These are phyloP conservation scores for Escovopsis weberi DNA, from an alignment of 2,329 filamentous ascomycete genomes.

Conservation along the genomic window DNA sequence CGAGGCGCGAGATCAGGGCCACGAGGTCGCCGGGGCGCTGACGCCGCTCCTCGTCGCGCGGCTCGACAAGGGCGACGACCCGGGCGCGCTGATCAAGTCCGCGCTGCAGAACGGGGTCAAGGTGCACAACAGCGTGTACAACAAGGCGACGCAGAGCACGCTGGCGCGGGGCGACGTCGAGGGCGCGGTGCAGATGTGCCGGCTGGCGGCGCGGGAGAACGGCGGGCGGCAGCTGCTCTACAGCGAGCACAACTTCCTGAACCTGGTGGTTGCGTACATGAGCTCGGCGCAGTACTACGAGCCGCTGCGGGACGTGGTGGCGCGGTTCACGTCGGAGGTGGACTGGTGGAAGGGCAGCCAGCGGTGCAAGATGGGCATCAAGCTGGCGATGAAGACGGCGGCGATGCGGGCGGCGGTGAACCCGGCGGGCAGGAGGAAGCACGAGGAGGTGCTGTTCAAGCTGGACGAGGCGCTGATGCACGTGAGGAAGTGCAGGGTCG, in stretches of 20 bases:
- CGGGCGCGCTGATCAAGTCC: slow-evolving; percentile 13
- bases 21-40: slow-evolving; percentile 26
- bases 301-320: slow-evolving; percentile 17
- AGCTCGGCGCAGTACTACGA: slow-evolving; percentile 16
- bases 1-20: slow-evolving; percentile 23
- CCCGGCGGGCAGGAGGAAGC: slow-evolving; percentile 5
- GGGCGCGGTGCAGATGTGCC: slow-evolving; percentile 19
- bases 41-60: slow-evolving; percentile 25
- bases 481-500: slow-evolving; percentile 10
- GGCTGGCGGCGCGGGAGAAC: slow-evolving; percentile 22
- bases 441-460: slow-evolving; percentile 11
- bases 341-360: slow-evolving; percentile 23
- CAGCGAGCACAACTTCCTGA: slow-evolving; percentile 23
- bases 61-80: slow-evolving; percentile 19
- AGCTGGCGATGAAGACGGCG: slow-evolving; percentile 21
- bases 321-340: slow-evolving; percentile 15
- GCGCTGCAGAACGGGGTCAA: slow-evolving; percentile 14
- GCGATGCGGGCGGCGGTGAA: slow-evolving; percentile 12
- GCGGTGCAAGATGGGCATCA: slow-evolving; percentile 23
- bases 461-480: slow-evolving; percentile 14
- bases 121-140: slow-evolving; percentile 22
- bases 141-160: slow-evolving; percentile 20
- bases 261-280: slow-evolving; percentile 20
- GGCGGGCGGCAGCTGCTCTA: slow-evolving; percentile 22
- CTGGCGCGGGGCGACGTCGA: slow-evolving; percentile 14